Conservation (phyloP, 306 rosid species). For the Dalbergia cultrata region DNA sequence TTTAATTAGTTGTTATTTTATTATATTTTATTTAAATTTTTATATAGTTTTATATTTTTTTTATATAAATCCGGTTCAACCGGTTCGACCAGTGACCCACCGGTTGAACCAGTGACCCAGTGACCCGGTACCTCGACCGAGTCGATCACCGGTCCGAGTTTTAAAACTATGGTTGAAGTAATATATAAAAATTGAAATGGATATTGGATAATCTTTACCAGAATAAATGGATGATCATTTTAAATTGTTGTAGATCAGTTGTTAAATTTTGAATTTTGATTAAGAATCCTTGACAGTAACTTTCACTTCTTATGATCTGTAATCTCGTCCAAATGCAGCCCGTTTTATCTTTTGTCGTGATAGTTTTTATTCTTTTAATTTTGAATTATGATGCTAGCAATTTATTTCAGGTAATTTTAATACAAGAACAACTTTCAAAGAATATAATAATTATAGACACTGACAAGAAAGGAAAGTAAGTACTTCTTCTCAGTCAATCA, state of each 20-base stretch:
- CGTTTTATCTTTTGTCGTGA: neutral
- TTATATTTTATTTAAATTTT: no score
- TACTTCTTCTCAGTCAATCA: conserved; percentile 16
- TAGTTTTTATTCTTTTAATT: conserved; percentile 14
- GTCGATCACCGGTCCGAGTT: no score
- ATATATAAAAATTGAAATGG: no score
- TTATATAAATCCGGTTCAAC: no score
- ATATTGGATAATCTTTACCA: conserved; percentile 22
- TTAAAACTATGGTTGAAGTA: no score
- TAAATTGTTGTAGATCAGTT: conserved; percentile 10
- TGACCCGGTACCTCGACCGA: no score
- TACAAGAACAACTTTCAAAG: conserved; percentile 95
- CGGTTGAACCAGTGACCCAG: no score
- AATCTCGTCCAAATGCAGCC: conserved; percentile 1
- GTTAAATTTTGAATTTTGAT: conserved; percentile 4
- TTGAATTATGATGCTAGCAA: conserved; percentile 21
- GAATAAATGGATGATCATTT: conserved; percentile 37
- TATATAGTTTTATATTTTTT: no score
- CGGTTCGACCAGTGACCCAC: no score
- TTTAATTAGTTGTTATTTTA: no score
- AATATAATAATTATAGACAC: conserved; percentile 88
- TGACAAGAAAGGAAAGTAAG: conserved; percentile 94
- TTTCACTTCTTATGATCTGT: conserved; percentile 1
- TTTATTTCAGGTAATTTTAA: conserved; percentile 82
- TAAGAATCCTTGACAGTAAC: neutral